Conservation (phyloP, 495 filamentous ascomycete species). For the Podospora pseudoanserina region DNA sequence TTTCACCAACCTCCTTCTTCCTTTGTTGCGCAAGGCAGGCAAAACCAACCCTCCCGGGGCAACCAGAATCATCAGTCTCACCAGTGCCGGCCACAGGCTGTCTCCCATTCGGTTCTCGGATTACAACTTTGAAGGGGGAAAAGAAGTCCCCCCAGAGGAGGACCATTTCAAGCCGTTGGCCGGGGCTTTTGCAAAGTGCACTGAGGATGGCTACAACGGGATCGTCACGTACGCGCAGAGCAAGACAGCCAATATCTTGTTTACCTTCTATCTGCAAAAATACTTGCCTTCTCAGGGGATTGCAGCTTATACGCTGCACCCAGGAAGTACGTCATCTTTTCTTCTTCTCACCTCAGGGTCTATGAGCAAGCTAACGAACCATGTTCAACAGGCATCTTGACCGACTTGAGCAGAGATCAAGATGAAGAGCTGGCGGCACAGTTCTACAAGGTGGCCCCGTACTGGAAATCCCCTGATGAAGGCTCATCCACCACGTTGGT, state of each 20-base stretch:
- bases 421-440: slow-evolving; percentile 37
- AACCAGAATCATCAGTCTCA: slow-evolving; percentile 43
- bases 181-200: slow-evolving; percentile 32
- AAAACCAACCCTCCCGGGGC: slow-evolving; percentile 30
- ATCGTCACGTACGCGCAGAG: slow-evolving; percentile 54
- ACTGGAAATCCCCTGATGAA: slow-evolving; percentile 51
- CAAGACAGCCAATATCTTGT: slow-evolving; percentile 61
- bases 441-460: slow-evolving; percentile 36
- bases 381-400: slow-evolving; percentile 27
- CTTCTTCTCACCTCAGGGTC: background rate
- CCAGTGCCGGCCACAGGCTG: slow-evolving; percentile 50
- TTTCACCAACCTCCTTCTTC: slow-evolving; percentile 54
- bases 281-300: slow-evolving; percentile 35
- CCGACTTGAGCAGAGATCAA: slow-evolving; percentile 41
- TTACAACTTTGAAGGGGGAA: slow-evolving; percentile 49
- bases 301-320: slow-evolving; percentile 44
- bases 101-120: slow-evolving; percentile 55
- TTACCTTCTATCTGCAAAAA: slow-evolving; percentile 47
- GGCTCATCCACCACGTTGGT: slow-evolving; percentile 57
- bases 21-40: slow-evolving; percentile 41
- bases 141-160: slow-evolving; percentile 38
- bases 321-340: slow-evolving; percentile 40
- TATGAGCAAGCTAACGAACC: background rate
- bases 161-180: slow-evolving; percentile 31
- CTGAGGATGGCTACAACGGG: slow-evolving; percentile 51